Conservation (phyloP, 2,329 filamentous ascomycete genomes). For the Talaromyces islandicus region DNA sequence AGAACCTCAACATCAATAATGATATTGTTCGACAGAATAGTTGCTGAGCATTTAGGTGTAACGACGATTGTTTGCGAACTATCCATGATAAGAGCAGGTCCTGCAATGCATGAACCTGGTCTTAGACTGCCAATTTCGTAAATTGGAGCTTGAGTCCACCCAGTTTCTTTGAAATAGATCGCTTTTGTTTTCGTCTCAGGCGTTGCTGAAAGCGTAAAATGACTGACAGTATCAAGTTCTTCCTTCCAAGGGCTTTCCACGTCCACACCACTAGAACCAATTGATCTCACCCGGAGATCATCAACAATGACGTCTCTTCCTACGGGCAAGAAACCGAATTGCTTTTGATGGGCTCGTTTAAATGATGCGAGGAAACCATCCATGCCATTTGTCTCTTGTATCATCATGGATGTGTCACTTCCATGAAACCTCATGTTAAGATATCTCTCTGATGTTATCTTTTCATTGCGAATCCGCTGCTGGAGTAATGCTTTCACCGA, state of each 20-base stretch:
- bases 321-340: constrained; percentile 73
- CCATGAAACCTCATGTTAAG: neutral
- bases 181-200: constrained; percentile 7
- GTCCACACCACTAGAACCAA: neutral
- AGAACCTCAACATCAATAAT: neutral
- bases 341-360: constrained; percentile 58
- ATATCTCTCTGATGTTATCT: neutral
- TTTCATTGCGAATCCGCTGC: neutral
- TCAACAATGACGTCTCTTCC: constrained; percentile 78
- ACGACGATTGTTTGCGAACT: constrained; percentile 38
- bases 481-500: neutral
- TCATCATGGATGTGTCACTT: neutral
- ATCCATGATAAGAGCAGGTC: constrained; percentile 22
- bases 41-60: constrained; percentile 26
- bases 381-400: neutral
- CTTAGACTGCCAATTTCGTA: constrained; percentile 3
- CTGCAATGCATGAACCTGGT: constrained; percentile 8
- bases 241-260: neutral
- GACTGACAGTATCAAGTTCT: constrained; percentile 2
- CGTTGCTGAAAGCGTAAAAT: neutral
- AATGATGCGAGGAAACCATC: neutral
- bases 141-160: constrained; percentile 1
- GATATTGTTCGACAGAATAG: constrained; percentile 38
- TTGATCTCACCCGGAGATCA: constrained; percentile 64
- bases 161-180: constrained; percentile 1